Evolutionary conservation across 73 alveolate genomes (phyloP), one percentile per base, ranked within the genome.

Genomic region (Symbiodinium pilosum): DNA sequence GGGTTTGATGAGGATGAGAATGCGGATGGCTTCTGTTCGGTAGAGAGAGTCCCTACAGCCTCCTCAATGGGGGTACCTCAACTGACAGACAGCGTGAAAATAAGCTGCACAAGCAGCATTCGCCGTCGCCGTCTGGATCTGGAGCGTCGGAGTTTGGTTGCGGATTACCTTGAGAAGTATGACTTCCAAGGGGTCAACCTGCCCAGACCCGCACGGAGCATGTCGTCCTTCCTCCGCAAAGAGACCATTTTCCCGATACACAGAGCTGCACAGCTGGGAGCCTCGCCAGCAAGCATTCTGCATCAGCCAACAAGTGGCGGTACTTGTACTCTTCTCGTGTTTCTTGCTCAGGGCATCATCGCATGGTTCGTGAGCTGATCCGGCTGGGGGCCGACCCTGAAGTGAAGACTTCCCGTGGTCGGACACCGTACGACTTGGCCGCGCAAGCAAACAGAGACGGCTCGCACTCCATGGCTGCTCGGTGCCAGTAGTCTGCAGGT

Each of bases 241-340:
- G 81, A 64, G 81, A 28, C 81, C 81, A 64, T 64, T 38, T 64
- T 28, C 81, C 81, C 81, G 39, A 64, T 64, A 34, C 81, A 64
- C 41, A 34, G 34, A 0, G 81, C 81, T 9, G 81, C 81, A 28
- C 30, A 64, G 81, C 81, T 64, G 81, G 81, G 81, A 64, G 18
- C 81, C 81, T 64, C 6, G 81, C 18, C 81, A 28, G 39, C 30
- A 5, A n/a, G n/a, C 81, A 34, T 28, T 64, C 81, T 64, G 30
- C 81, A 34, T 38, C 81, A 64, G 24, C 81, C 81, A 64, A 14
- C 81, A 28, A 0, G 81, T 38, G 34, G 81, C 81, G 34, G 12
- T 28, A 38, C 81, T 64, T 32, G 81, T 32, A 64, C 32, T 38
- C 81, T 64, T 28, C 73, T 24, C 24, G 28, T n/a, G 32, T 54